Base-by-base conservation (phyloP, 116 monocot genomes). In the Zostera marina region DNA sequence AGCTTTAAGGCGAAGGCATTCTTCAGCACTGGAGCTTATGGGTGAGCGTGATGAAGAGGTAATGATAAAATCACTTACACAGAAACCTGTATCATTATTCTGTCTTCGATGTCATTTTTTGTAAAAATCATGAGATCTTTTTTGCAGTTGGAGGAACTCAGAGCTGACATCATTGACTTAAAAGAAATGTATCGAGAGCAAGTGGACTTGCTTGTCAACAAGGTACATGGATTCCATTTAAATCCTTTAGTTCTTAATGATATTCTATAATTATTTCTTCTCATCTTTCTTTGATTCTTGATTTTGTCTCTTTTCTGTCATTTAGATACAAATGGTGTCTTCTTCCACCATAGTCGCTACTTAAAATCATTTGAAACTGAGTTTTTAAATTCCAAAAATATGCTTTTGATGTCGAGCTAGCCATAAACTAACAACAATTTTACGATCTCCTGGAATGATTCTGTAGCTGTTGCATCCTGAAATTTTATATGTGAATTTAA, bases 141-240 rank as follows among this genome's bases (percentile, higher is more conserved):
- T 59, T 17, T 77, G 53, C 61, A 98, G 98, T 58, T 90, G 78
- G 98, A 98, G 73, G 98, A 98, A 55, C 81, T 98, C 15, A 70
- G 98, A 68, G 86, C 85, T 63, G 98, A 98, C 68, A 90, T 98
- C 20, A 60, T 86, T 22, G 98, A 98, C 74, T 56, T 98, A 53
- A 98, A 98, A 68, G 98, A 98, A 74, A 98, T 98, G 98, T 98
- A 98, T 38, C 51, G 98, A 63, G 98, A 98, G 58, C 98, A 98
- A 79, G 85, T 98, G 24, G 86, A 90, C 75, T 67, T 90, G 62
- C 98, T 98, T 66, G 98, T 98, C 52, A 98, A 90, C 66, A 89
- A 76, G 98, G 98, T 98, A 43, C n/a, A 15, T 42, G 17, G 8
- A 20, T 4, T 22, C 16, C 12, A 42, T 59, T 40, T 43, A 59